These are phyloP conservation scores for Alternaria sp. DNA, from an alignment of 2,329 filamentous ascomycete genomes.

Conservation along the genomic window DNA sequence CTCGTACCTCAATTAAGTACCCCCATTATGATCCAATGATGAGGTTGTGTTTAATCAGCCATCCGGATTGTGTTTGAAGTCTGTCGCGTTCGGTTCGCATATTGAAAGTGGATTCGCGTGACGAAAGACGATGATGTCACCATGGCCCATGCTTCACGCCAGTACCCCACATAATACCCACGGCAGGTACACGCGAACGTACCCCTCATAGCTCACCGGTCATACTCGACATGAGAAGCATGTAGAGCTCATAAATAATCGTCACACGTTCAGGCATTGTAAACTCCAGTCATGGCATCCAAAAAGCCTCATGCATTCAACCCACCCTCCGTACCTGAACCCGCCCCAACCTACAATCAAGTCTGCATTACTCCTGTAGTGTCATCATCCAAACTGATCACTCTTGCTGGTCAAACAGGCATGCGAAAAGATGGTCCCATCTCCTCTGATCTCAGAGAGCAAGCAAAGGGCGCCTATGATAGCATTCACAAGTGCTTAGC, in stretches of 20 bases:
- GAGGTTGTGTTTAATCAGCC: conserved; percentile 12
- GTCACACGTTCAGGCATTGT: neutral
- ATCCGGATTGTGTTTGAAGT: neutral
- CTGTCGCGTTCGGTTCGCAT: conserved; percentile 5
- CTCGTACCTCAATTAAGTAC: neutral
- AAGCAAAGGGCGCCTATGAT: conserved; percentile 43
- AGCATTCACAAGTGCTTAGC: conserved; percentile 38
- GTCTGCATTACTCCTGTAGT: conserved; percentile 42
- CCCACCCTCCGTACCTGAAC: conserved; percentile 34
- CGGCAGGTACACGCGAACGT: conserved; percentile 4
- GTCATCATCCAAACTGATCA: conserved; percentile 41
- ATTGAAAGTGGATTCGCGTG: conserved; percentile 6
- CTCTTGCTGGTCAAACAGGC: conserved; percentile 46
- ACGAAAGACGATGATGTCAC: conserved; percentile 13
- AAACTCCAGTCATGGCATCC: conserved; percentile 3
- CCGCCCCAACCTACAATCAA: conserved; percentile 44
- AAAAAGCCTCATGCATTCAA: conserved; percentile 45
- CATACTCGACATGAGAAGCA: neutral
- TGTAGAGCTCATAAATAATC: neutral
- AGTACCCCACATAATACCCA: conserved; percentile 6
- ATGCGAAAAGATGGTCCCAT: conserved; percentile 22
- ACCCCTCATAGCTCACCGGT: conserved; percentile 7
- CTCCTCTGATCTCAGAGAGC: conserved; percentile 29
- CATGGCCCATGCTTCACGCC: conserved; percentile 1
- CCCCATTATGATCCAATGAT: conserved; percentile 9